phyloP scores from a whole-genome alignment of 805 yeast genomes.

The Saccharomycopsis fibuligera region DNA sequence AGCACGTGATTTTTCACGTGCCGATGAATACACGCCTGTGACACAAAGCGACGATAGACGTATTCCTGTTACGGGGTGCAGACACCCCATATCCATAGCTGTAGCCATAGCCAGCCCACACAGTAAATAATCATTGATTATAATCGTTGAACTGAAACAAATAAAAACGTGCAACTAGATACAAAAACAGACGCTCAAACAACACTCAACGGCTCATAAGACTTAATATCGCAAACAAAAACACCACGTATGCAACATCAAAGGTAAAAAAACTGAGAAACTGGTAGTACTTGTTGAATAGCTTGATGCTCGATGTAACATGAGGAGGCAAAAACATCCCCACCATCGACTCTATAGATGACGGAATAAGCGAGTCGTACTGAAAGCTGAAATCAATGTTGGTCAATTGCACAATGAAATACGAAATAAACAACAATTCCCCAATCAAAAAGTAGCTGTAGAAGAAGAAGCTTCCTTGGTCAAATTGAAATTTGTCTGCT shows the following conservation, averaged over 20 bases:
- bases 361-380: slow-evolving; percentile 15
- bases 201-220: too few species aligned
- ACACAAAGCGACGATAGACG: not conserved
- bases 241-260: slow-evolving; percentile 11
- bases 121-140: not conserved
- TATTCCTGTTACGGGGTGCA: not conserved
- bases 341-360: not conserved
- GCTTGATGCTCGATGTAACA: not conserved
- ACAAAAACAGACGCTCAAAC: not conserved
- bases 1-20: too few species aligned
- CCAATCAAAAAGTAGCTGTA: slow-evolving; percentile 7
- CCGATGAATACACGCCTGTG: too few species aligned
- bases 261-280: slow-evolving; percentile 9
- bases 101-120: not conserved
- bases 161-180: not conserved
- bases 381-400: slow-evolving; percentile 9
- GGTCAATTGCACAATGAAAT: slow-evolving; percentile 7
- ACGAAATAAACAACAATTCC: slow-evolving; percentile 9
- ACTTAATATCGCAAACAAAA: slow-evolving; percentile 10
- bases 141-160: not conserved
- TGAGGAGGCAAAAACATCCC: slow-evolving; percentile 3
- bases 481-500: not conserved
- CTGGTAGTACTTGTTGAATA: slow-evolving; percentile 17
- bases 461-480: slow-evolving; percentile 1
- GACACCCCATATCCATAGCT: too few species aligned